Evolutionary conservation across 2,329 filamentous ascomycete species (phyloP), one percentile per base, ranked within the genome.

Genomic region (Stachybotrys chartarum): DNA sequence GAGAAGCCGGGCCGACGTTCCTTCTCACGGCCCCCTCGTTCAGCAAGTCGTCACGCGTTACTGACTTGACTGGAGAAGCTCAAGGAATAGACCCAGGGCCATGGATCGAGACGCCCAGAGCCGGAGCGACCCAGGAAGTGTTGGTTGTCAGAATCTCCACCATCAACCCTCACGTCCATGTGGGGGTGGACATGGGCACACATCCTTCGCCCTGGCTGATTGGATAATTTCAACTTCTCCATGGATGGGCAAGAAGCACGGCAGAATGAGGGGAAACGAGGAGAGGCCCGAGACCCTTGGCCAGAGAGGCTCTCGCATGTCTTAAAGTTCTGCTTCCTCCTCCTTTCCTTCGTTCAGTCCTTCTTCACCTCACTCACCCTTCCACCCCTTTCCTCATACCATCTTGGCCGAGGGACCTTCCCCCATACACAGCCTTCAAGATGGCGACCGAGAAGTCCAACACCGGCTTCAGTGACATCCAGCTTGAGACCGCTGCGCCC

Each of bases 401-500:
- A 14, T 42, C 35, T 42, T 14, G 35, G 24, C 24, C 24, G 35
- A 42, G 35, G 35, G 35, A 42, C 35, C 14, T 10, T 14, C 3
- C 14, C 35, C 10, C 35, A 14, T 24, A 42, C 35, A 10, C 35
- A 10, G 35, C 35, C 35, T 42, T 42, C 35, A 42, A 42, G 14
- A 67, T 67, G 65, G 55, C 58, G 32, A 62, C 56, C 35, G 54
- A 56, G 11, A 63, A 64, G 56, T 63, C 62, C 53, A 57, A 53
- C 31, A 49, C 51, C 7, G 56, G 53, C 42, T 56, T 57, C 18
- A 58, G 60, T 30, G 61, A 64, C 7, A 58, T 66, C 54, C 64
- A 63, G 17, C 52, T 71, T 54, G 69, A 72, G 59, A 66, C 61
- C 54, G 61, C 63, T 12, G 65, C 63, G 30, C 57, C 61, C 50